These are phyloP conservation scores for Botryotinia convoluta DNA, from an alignment of 2,329 filamentous ascomycete genomes.

Conservation along the genomic window DNA sequence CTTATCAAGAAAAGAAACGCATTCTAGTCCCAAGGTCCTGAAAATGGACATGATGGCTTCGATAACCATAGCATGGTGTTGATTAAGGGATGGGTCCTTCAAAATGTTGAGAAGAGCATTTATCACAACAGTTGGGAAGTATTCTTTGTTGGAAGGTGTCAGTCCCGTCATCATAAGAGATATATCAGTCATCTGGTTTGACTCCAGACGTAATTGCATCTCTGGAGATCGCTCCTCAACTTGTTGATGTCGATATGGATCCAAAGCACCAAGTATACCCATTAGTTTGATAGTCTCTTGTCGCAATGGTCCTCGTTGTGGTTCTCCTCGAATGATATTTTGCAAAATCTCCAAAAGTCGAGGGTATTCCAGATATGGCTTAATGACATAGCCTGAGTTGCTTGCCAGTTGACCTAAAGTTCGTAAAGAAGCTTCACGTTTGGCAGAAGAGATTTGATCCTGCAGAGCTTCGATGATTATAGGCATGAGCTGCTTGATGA, in stretches of 20 bases:
- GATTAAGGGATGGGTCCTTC: constrained; percentile 82
- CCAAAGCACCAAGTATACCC: constrained; percentile 89
- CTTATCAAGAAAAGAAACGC: constrained; percentile 87
- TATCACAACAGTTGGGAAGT: constrained; percentile 97
- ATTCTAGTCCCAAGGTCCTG: constrained; percentile 91
- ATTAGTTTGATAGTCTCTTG: constrained; percentile 96
- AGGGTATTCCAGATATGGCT: constrained; percentile 92
- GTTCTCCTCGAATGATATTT: constrained; percentile 88
- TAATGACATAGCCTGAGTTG: constrained; percentile 96
- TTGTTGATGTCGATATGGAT: constrained; percentile 95
- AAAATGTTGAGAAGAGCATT: constrained; percentile 90
- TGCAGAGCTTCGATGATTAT: constrained; percentile 92
- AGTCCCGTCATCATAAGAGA: constrained; percentile 97
- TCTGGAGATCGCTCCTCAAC: constrained; percentile 88
- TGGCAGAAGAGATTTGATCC: constrained; percentile 85
- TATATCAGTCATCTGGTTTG: constrained; percentile 78
- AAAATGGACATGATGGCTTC: constrained; percentile 99
- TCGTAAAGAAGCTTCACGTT: constrained; percentile 86
- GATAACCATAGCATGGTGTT: constrained; percentile 91
- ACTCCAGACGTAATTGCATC: constrained; percentile 64
- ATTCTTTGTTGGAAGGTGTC: constrained; percentile 95
- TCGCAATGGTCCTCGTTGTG: constrained; percentile 75
- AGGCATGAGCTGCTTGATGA: constrained; percentile 90
- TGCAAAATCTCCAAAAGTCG: constrained; percentile 90
- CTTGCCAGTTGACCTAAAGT: constrained; percentile 90